Base-by-base conservation (phyloP, 768 basidiomycete species). In the Daedaleopsis nitida region DNA sequence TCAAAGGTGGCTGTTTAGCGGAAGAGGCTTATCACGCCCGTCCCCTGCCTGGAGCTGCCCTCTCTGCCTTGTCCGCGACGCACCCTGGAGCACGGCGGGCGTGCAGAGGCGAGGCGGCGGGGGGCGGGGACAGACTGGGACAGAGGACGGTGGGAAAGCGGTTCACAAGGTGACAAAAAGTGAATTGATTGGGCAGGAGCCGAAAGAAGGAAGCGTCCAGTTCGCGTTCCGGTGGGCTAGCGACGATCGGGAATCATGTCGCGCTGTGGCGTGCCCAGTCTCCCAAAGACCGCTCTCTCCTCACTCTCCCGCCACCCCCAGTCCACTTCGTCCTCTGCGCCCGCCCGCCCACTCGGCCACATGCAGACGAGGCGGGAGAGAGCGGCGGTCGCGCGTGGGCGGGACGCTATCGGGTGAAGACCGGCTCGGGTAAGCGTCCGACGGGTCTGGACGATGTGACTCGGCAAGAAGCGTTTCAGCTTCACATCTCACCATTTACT, bases 211-310 rank as follows among this genome's bases (percentile, higher is more conserved):
- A 59, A 51, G 53, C 62, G 56, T 64, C 62, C 58, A 58, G 65
- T 51, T 62, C 54, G 59, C 58, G 65, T 64, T 63, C 62, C 59
- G 58, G 59, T 45, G 57, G 52, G 43, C 56, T 65, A 65, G 64
- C 64, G 64, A 65, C 64, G 64, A 65, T 65, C 64, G 64, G 59
- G 64, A 65, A 65, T 65, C 64, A 65, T 60, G 59, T 65, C 59
- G 59, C 55, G 58, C 59, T 65, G 63, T 55, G 58, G 57, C 63
- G 52, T 58, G 58, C 55, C 53, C 62, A 55, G 62, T 58, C 57
- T 58, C 57, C 48, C 62, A 51, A 47, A 49, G 62, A 6, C 52
- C 53, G 52, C 52, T 12, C 58, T 43, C 50, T 54, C 48, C 62
- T 53, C 52, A 34, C 14, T 48, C 39, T 52, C 52, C 49, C 27